Evolutionary conservation across 176 grass and related monocot species (phyloP), one percentile per base, ranked within the genome.

Genomic region (Oryza meyeriana): DNA sequence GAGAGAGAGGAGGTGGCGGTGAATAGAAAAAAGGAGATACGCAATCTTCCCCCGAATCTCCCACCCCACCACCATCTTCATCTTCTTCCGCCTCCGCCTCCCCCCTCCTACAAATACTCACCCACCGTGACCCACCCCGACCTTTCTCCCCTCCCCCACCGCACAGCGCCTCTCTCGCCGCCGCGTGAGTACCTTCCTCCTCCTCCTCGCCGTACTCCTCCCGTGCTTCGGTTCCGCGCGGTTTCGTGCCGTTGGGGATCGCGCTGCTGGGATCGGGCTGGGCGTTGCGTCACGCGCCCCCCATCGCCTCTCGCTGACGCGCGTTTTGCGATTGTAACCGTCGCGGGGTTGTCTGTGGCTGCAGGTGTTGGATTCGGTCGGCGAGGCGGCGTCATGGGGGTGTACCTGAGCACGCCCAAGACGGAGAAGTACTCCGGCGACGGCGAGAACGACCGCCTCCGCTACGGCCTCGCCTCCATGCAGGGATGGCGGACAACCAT

Each of bases 401-500:
- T 91, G 63, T 94, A 98, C 79, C 93, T 98, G 22, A 98, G 95
- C 88, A 98, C 88, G 76, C 92, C 95, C 36, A 98, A 93, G 85
- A 98, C 92, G 63, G 95, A 98, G 3, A 98, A 98, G 80, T 64
- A 66, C 50, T 81, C 65, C 62, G 87, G 90, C 27, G 85, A 98
- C 68, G 95, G 88, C 44, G 90, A 73, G 76, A 94, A 94, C 81
- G 14, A 47, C 3, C 85, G 31, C 57, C 81, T 95, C 71, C 86
- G 84, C 25, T 98, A 84, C 63, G 95, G 92, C 76, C 66, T 93
- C 65, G 92, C 95, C 20, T 95, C 92, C 79, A 98, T 98, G 95
- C 95, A 98, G 91, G 95, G 95, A 10, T 98, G 95, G 95, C 92
- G 95, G 38, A 85, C 95, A 67, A 74, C 88, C 80, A 98, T 98